These are phyloP conservation scores for Eragrostis tef DNA, from an alignment of 202 grass and related monocot species.

Conservation along the genomic window DNA sequence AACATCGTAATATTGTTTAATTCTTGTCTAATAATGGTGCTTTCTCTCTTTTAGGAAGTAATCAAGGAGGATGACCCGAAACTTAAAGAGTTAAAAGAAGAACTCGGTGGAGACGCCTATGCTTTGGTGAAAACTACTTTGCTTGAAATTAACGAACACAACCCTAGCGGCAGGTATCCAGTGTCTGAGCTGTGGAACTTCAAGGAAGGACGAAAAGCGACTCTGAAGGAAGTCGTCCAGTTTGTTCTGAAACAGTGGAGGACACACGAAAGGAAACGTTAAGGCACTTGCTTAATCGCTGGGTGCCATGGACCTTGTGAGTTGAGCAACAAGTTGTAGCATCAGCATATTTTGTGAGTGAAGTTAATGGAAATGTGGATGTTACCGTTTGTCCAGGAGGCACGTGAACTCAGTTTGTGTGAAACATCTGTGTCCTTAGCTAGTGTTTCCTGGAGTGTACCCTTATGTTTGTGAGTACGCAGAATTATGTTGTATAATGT, in stretches of 20 bases:
- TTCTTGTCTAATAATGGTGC: not conserved
- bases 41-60: not conserved
- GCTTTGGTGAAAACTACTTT: not conserved
- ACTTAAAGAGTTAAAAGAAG: slow-evolving; percentile 9
- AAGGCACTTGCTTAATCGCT: not conserved
- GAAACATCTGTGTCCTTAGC: not conserved
- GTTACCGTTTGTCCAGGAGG: not conserved
- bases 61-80: slow-evolving; percentile 15
- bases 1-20: not conserved
- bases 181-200: slow-evolving; percentile 63
- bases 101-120: slow-evolving; percentile 18
- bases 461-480: too few relatives aligned
- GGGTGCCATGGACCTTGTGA: not conserved
- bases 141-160: slow-evolving; percentile 6
- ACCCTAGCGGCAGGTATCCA: slow-evolving; percentile 47
- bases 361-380: not conserved
- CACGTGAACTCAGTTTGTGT: not conserved
- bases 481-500: too few relatives aligned
- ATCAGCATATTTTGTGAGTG: not conserved
- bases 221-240: slow-evolving; percentile 57
- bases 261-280: slow-evolving; percentile 46
- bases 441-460: not conserved
- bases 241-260: slow-evolving; percentile 44
- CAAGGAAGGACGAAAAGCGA: slow-evolving; percentile 57
- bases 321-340: not conserved